Evolutionary conservation across 2,329 filamentous ascomycete species (phyloP), one percentile per base, ranked within the genome.

Genomic region (Didymella sp.): DNA sequence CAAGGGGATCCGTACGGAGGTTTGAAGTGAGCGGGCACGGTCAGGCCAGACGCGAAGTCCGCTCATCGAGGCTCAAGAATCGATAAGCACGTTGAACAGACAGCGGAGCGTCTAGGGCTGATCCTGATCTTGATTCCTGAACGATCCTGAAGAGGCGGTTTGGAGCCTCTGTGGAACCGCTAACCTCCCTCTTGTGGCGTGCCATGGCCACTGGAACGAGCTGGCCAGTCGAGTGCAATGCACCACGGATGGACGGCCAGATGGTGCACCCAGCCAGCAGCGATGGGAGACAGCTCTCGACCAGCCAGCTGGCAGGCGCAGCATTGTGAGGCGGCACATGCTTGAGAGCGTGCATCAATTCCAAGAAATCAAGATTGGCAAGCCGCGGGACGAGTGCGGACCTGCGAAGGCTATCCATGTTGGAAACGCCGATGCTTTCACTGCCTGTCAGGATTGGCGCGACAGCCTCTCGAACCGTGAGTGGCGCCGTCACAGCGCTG

Each of bases 351-450:
- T 41, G 37, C 42, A 47, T 12, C 42, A 21, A 15, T 30, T 33
- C 47, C 43, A 44, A 47, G 54, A 25, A 56, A 52, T 48, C 54
- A 49, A 52, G 54, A 57, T 57, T 52, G 47, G 54, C 48, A 43
- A 38, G 48, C 43, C 22, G 54, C 48, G 54, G 48, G 54, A 52
- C 43, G 38, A 48, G 54, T 25, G 37, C 21, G 44, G 43, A 37
- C 21, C 35, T 51, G 54, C 35, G 15, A 38, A 40, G 54, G 54
- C 48, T 48, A 52, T 49, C 54, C 54, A 38, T 48, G 37, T 44
- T 52, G 48, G 54, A 57, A 57, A 57, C 54, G 44, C 54, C 54
- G 54, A 57, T 44, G 54, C 44, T 19, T 51, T 52, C 44, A 52
- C 37, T 44, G 54, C 54, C 43, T 52, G 54, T 52, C 45, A 49